Evolutionary conservation across 768 basidiomycete genomes (phyloP).

Genomic region (Suillus subaureus): DNA sequence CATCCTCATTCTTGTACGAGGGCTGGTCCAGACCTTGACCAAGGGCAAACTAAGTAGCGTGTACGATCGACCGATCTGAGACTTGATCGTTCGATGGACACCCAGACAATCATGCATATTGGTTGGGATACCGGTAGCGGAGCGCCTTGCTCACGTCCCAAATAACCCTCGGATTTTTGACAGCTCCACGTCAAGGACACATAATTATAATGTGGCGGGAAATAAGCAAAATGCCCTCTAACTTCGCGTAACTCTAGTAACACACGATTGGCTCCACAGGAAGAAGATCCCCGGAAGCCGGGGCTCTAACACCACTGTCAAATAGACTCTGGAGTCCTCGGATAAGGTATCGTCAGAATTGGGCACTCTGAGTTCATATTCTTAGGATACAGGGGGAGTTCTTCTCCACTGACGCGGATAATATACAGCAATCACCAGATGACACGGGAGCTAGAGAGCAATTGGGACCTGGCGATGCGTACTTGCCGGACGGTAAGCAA

Average conservation of each 20-base stretch:
- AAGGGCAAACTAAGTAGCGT: background rate
- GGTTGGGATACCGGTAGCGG: conserved; percentile 5
- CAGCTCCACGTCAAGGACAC: background rate
- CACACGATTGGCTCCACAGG: background rate
- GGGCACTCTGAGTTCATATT: conserved; percentile 1
- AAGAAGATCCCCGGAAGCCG: conserved; percentile 5
- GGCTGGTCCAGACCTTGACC: background rate
- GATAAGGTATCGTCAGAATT: conserved; percentile 10
- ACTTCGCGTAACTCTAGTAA: background rate
- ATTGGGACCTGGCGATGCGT: background rate
- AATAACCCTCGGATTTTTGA: conserved; percentile 2
- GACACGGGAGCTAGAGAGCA: background rate
- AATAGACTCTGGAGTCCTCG: conserved; percentile 12
- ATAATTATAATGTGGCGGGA: background rate
- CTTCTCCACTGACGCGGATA: background rate
- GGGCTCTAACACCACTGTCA: conserved; percentile 6
- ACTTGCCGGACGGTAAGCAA: background rate
- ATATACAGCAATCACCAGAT: background rate
- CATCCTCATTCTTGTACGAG: conserved; percentile 15
- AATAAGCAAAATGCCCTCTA: conserved; percentile 1
- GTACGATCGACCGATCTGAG: background rate
- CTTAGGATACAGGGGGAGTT: background rate
- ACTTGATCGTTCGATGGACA: conserved; percentile 2
- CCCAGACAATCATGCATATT: background rate
- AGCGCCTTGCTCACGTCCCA: background rate